Evolutionary conservation across 371 early-diverging fungal species (phyloP), one percentile per base, ranked within the genome.

Genomic region (Funneliformis caledonium): DNA sequence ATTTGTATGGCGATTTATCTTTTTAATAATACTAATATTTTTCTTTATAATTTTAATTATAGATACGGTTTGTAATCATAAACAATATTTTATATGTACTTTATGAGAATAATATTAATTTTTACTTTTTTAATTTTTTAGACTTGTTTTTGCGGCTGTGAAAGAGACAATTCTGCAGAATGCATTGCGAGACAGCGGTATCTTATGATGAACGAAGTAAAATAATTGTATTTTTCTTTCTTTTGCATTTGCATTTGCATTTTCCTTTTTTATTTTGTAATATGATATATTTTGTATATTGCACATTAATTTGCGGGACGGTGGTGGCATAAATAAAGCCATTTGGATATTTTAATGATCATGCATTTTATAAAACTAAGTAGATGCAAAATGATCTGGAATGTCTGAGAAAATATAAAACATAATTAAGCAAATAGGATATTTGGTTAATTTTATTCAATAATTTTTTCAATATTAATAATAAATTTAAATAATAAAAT

Each of bases 151-250:
- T 87, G 90, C 91, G 56, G 94, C 93, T 7, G 92, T 94, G 78
- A 94, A 94, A 82, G 93, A 94, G 80, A 94, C 94, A 1, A 90
- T 93, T 33, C 78, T 94, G 43, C 94, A 94, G 82, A 92, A 92
- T 78, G 89, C 91, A 42, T 80, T 92, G 45, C 88, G 88, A 80
- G 92, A 92, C 78, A 91, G 91, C 64, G 93, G 93, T 31, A 92
- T 92, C 72, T 50, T 72, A 72, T 72, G 48, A 72, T 26, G 50
- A 9, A 37, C 26, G 14, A 4, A 64, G 12, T 8, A 26, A 33
- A 31, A 33, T 64, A 33, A 31, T 22, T 64, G 64, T 72, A 48
- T 72, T 45, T 37, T 19, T 72, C 12, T 31, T 26, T 42, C 7
- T 68, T 16, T 68, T 64, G 22, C 31, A 33, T 9, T 42, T 68